phyloP scores from a whole-genome alignment of 2,329 filamentous ascomycete genomes.

The Onygenales sp. region DNA sequence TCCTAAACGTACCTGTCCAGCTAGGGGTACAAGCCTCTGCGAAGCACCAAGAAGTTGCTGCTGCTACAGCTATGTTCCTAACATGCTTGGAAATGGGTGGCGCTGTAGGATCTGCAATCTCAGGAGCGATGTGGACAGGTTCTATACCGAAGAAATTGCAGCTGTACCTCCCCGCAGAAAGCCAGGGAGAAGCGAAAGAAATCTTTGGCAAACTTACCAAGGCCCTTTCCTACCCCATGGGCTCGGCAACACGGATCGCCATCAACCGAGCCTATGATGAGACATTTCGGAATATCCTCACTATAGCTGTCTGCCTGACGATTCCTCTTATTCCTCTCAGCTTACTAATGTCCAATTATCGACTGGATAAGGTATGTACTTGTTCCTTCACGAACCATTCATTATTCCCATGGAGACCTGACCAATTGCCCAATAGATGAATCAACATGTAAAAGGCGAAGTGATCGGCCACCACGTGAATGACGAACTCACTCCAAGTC shows the following conservation, averaged over 20 bases:
- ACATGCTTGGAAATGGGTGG: conserved; percentile 53
- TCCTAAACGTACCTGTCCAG: conserved; percentile 50
- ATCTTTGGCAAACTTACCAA: conserved; percentile 45
- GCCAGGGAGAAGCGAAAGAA: conserved; percentile 28
- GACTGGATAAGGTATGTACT: conserved; percentile 39
- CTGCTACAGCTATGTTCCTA: conserved; percentile 51
- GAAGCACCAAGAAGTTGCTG: conserved; percentile 53
- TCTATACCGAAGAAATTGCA: conserved; percentile 45
- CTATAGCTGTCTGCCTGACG: conserved; percentile 44
- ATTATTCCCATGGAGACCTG: background rate
- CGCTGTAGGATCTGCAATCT: conserved; percentile 51
- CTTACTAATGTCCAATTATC: conserved; percentile 49
- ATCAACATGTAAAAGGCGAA: conserved; percentile 3
- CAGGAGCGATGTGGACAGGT: conserved; percentile 56
- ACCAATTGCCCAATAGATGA: conserved; percentile 6
- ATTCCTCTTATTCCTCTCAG: conserved; percentile 49
- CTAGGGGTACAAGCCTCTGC: conserved; percentile 52
- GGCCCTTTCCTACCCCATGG: conserved; percentile 51
- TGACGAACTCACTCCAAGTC: background rate
- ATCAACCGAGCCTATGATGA: conserved; percentile 58
- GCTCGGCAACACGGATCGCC: conserved; percentile 47
- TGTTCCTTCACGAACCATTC: background rate
- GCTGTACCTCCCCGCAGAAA: conserved; percentile 41
- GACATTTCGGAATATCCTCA: conserved; percentile 51
- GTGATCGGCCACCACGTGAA: background rate